Evolutionary conservation across 2,329 filamentous ascomycete genomes (phyloP).

Genomic region (Curvularia sp.): DNA sequence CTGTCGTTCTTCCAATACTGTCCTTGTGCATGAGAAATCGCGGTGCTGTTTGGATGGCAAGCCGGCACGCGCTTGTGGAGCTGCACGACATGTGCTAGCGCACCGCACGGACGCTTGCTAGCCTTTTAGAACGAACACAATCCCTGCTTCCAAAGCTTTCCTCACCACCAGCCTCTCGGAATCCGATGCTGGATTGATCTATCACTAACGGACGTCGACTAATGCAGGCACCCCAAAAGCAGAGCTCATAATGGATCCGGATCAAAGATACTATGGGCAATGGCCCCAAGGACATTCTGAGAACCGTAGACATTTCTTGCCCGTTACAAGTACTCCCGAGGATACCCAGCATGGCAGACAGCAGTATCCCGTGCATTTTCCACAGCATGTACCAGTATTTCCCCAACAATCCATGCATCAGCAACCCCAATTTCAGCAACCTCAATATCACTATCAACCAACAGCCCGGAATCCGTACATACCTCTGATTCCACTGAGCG

Average conservation of each 20-base stretch:
- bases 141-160: constrained; percentile 21
- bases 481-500: constrained; percentile 32
- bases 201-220: constrained; percentile 24
- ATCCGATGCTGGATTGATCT: constrained; percentile 25
- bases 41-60: not conserved
- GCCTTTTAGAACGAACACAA: constrained; percentile 12
- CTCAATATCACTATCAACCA: constrained; percentile 16
- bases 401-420: constrained; percentile 30
- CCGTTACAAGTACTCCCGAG: constrained; percentile 30
- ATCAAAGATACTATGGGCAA: constrained; percentile 29
- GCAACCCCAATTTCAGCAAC: constrained; percentile 18
- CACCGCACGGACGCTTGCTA: constrained; percentile 6
- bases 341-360: constrained; percentile 22
- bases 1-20: not conserved
- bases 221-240: constrained; percentile 13
- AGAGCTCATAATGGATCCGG: constrained; percentile 31
- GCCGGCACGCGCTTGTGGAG: not conserved
- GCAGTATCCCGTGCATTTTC: constrained; percentile 24
- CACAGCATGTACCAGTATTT: constrained; percentile 24
- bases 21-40: not conserved
- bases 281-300: constrained; percentile 31
- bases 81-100: constrained; percentile 14
- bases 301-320: constrained; percentile 29
- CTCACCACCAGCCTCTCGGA: constrained; percentile 17
- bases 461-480: constrained; percentile 25